Base-by-base conservation (phyloP, 208 protist species). In the Trypanosomatidae sp. region DNA sequence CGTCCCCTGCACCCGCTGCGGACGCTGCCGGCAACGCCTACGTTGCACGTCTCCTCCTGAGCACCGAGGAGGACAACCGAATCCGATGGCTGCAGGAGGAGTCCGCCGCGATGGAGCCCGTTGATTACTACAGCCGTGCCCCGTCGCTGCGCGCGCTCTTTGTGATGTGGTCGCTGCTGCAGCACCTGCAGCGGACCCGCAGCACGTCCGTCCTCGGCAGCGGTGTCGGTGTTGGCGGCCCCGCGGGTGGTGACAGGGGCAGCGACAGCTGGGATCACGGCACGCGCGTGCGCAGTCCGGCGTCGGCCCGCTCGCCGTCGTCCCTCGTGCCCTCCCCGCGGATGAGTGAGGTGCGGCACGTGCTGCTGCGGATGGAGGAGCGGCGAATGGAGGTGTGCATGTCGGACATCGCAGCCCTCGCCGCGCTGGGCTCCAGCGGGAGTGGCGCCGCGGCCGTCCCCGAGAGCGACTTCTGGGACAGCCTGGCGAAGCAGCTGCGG, bases 11-110 rank as follows among this genome's bases (percentile, higher is more conserved):
- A 2, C 19, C n/a, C n/a, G n/a, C n/a, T n/a, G n/a, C 50, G 15
- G n/a, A 15, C 15, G 44, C 50, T 15, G 39, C 55, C 19, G 3
- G 19, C 25, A 44, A 0, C 1, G 10, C 59, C 2, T 91, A 79
- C 69, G 71, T 83, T 44, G 88, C 82, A 10, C 85, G 84, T 8
- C 59, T 87, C 15, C 71, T 95, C 41, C 80, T 95, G 28, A 87
- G 77, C 25, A 73, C 79, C 3, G 91, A 95, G 13, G 91, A 95
- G 75, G 83, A 86, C n/a, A 87, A 90, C 59, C 85, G 87, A 33
- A 72, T 95, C 44, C 81, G 82, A 52, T 95, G 91, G 89, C 67
- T 95, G 43, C 74, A 77, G 62, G 88, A 95, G 81, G 91, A 95
- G 76, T 80, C 74, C 1, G 69, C 59, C 3, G 62, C 81, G 46